Percentiles rank a stretch among this genome's conserved stretches.
Conservation (phyloP, 2,329 filamentous ascomycete genomes). For the Leptographium flavum region DNA sequence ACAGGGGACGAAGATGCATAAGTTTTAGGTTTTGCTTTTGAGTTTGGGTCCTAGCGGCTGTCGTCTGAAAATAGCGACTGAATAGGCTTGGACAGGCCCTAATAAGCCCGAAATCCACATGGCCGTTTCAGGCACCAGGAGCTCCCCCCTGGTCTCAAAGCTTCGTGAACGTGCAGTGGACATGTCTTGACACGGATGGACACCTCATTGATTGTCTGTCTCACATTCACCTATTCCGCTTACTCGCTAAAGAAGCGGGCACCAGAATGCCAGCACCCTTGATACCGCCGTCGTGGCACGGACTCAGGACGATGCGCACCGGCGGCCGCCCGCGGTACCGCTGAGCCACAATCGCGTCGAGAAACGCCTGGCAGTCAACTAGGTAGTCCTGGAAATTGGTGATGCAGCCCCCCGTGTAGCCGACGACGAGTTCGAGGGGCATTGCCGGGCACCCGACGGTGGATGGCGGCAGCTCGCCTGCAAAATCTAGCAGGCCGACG, state of each 20-base stretch:
- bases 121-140: neutral
- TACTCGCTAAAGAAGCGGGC: slow-evolving; percentile 20
- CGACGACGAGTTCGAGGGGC: slow-evolving; percentile 50
- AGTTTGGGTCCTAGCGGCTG: neutral
- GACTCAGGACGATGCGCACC: slow-evolving; percentile 32
- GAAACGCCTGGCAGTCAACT: slow-evolving; percentile 51
- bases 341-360: slow-evolving; percentile 37
- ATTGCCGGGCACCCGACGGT: slow-evolving; percentile 3
- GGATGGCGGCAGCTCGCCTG: slow-evolving; percentile 42
- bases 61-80: neutral
- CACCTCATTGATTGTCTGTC: neutral
- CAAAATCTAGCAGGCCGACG: slow-evolving; percentile 53
- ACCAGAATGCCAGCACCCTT: slow-evolving; percentile 47
- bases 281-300: slow-evolving; percentile 48
- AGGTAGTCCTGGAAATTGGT: slow-evolving; percentile 66
- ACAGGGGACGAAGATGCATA: neutral
- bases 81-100: too few relatives aligned
- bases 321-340: slow-evolving; percentile 21
- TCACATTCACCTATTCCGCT: neutral
- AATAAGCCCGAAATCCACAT: neutral
- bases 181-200: too few relatives aligned
- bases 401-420: slow-evolving; percentile 70
- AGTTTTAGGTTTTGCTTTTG: neutral
- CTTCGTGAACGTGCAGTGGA: too few relatives aligned
- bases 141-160: neutral